Conservation (phyloP, 352 stramenopile genomes). For the Phytopythium aichiense region DNA sequence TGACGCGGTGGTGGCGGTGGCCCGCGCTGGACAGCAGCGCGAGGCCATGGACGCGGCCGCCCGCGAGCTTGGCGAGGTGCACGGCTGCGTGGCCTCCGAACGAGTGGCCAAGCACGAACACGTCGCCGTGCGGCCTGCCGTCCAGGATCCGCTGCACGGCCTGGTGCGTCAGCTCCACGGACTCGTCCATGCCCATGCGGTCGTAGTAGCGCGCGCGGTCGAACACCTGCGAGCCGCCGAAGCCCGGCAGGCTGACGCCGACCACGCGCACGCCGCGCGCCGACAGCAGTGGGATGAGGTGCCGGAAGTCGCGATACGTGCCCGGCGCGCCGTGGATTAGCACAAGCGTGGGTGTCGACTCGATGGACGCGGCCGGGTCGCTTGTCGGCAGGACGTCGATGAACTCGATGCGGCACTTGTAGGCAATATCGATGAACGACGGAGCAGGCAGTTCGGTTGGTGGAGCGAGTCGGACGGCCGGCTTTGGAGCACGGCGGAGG, state of each 20-base stretch:
- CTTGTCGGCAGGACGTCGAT: constrained; percentile 22
- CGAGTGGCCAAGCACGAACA: constrained; percentile 63
- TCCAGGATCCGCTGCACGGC: constrained; percentile 32
- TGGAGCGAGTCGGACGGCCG: too few species aligned
- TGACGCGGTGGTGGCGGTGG: constrained; percentile 32
- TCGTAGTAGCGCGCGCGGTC: constrained; percentile 38
- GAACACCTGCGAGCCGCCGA: constrained; percentile 36
- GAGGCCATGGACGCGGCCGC: constrained; percentile 35
- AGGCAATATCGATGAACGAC: constrained; percentile 21
- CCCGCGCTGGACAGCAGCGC: constrained; percentile 45
- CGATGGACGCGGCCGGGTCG: constrained; percentile 7
- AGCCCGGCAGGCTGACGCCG: constrained; percentile 57
- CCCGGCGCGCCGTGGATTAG: constrained; percentile 60
- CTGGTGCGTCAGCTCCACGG: constrained; percentile 27
- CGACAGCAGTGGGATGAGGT: constrained; percentile 52
- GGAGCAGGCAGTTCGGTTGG: constrained; percentile 18
- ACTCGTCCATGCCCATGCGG: constrained; percentile 26
- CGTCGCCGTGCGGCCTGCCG: constrained; percentile 14
- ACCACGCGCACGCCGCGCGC: constrained; percentile 41
- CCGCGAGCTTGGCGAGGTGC: constrained; percentile 25
- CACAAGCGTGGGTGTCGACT: constrained; percentile 33
- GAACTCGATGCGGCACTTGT: constrained; percentile 45
- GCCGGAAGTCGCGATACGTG: constrained; percentile 57
- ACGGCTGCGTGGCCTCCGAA: constrained; percentile 56
- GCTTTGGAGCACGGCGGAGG: neutral